phyloP scores from a whole-genome alignment of 495 filamentous ascomycete species.

The Neurospora cerealis region DNA sequence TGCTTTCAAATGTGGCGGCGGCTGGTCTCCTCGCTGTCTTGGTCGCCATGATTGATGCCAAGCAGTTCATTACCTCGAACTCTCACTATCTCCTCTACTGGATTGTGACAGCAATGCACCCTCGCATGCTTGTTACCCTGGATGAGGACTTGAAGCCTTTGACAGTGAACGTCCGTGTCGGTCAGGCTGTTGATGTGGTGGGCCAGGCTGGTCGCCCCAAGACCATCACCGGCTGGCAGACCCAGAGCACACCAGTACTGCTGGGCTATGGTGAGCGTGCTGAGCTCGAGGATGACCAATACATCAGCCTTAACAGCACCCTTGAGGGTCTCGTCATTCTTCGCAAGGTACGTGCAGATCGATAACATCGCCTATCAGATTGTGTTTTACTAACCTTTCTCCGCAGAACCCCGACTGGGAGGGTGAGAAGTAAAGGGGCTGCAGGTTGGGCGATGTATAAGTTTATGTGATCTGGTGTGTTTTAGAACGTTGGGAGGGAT shows the following conservation, averaged over 20 bases:
- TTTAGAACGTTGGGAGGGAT: not conserved
- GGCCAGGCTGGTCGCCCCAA: conserved; percentile 94
- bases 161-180: conserved; percentile 91
- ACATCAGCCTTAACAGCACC: conserved; percentile 79
- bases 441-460: not conserved
- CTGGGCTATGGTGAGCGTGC: conserved; percentile 88
- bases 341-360: conserved; percentile 62
- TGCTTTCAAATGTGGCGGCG: conserved; percentile 83
- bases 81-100: conserved; percentile 96
- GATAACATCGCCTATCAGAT: not conserved
- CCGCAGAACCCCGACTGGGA: conserved; percentile 41
- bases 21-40: conserved; percentile 85
- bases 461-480: not conserved
- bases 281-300: conserved; percentile 96
- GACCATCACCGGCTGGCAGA: conserved; percentile 99
- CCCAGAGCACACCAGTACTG: conserved; percentile 93
- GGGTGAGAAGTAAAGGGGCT: conserved; percentile 25
- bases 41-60: conserved; percentile 86
- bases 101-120: conserved; percentile 94
- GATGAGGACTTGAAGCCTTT: conserved; percentile 91
- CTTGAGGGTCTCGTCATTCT: conserved; percentile 94
- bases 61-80: conserved; percentile 81
- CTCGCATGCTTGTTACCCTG: conserved; percentile 88
- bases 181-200: conserved; percentile 96
- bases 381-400: conserved; percentile 9